phyloP scores from a whole-genome alignment of 2,329 filamentous ascomycete genomes.

The Aspergillus udagawae region DNA sequence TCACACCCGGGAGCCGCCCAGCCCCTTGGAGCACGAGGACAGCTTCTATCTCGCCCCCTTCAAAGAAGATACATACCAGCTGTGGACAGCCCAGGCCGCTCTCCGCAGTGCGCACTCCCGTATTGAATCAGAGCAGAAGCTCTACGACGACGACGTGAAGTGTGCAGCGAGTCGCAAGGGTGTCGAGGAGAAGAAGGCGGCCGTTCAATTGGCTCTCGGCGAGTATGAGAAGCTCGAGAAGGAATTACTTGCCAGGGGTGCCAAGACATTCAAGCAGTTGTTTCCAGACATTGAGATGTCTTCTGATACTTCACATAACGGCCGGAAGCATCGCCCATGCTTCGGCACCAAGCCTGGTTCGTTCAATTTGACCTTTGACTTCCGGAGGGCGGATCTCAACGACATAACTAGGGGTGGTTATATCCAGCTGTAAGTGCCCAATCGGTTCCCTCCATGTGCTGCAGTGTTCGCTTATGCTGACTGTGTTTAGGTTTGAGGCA shows the following conservation, averaged over 20 bases:
- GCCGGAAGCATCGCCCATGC: not conserved
- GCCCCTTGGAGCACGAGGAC: conserved; percentile 39
- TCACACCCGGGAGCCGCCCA: conserved; percentile 6
- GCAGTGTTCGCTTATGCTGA: conserved; percentile 38
- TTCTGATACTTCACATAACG: not conserved
- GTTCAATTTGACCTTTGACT: conserved; percentile 52
- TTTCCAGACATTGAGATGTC: conserved; percentile 48
- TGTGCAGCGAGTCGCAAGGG: conserved; percentile 17
- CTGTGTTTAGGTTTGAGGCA: conserved; percentile 55
- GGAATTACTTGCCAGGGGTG: conserved; percentile 54
- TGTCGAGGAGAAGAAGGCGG: conserved; percentile 51
- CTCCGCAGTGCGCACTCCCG: conserved; percentile 33
- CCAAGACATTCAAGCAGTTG: conserved; percentile 64
- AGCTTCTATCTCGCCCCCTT: conserved; percentile 50
- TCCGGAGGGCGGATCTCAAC: conserved; percentile 48
- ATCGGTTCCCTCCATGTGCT: conserved; percentile 9
- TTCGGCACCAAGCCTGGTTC: conserved; percentile 20
- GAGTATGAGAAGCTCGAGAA: conserved; percentile 55
- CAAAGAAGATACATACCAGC: conserved; percentile 55
- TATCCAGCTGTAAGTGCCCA: conserved; percentile 53
- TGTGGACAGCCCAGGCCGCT: conserved; percentile 48
- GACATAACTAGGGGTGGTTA: conserved; percentile 57
- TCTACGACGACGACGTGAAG: conserved; percentile 16
- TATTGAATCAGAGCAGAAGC: conserved; percentile 35
- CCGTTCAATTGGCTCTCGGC: conserved; percentile 49